Conservation (phyloP, 192 early-diverging fungal genomes). For the Coemansia reversa region DNA sequence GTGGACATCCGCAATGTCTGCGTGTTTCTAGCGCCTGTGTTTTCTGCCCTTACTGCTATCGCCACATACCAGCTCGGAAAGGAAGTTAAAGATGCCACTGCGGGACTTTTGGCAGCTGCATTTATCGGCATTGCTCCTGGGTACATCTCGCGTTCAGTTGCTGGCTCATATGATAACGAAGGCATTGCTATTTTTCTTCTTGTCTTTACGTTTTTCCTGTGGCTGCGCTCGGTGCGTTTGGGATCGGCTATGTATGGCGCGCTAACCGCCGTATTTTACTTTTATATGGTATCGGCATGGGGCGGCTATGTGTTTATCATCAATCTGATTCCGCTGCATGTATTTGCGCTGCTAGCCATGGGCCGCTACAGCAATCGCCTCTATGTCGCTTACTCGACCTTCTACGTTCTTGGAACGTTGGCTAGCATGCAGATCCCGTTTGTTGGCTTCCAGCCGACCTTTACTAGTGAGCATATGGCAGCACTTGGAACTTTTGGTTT, state of each 20-base stretch:
- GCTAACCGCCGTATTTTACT: conserved; percentile 89
- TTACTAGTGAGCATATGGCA: conserved; percentile 99
- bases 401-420: conserved; percentile 94
- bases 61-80: conserved; percentile 91
- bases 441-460: conserved; percentile 97
- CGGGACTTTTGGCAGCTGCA: conserved; percentile 94
- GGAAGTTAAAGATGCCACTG: conserved; percentile 88
- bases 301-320: conserved; percentile 99
- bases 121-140: conserved; percentile 99
- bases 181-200: conserved; percentile 99
- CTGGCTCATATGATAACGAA: conserved; percentile 99
- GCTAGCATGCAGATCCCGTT: conserved; percentile 99
- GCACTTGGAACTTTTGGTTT: conserved; percentile 97
- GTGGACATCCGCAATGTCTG: conserved; percentile 99
- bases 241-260: conserved; percentile 90
- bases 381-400: conserved; percentile 98
- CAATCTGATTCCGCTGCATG: conserved; percentile 97
- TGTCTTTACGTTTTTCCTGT: conserved; percentile 96
- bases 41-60: conserved; percentile 94
- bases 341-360: conserved; percentile 91
- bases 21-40: conserved; percentile 95
- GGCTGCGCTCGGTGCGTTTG: conserved; percentile 95
- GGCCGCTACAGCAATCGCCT: conserved; percentile 90
- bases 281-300: conserved; percentile 99
- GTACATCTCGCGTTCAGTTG: conserved; percentile 99